Evolutionary conservation across 768 basidiomycete species (phyloP), one percentile per base, ranked within the genome.

Genomic region (Boletus pseudopeckii): DNA sequence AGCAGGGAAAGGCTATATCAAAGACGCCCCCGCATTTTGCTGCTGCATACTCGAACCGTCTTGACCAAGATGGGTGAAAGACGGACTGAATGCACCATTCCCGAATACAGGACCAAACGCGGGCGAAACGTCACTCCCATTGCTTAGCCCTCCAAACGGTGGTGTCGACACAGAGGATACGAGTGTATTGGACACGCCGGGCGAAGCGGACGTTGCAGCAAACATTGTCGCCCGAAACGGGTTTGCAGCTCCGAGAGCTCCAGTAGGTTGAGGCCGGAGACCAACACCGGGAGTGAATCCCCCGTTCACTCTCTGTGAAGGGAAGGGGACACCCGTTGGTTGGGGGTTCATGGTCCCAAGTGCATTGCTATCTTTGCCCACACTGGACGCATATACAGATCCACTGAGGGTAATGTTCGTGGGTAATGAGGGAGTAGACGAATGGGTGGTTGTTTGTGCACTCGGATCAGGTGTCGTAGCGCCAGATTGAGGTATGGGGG

Each of bases 161-260:
- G 66, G 67, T 33, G 61, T 59, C n/a, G 68, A 64, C 32, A 61
- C 59, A 48, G 69, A 68, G 32, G 67, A 50, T 32, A 56, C 18
- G 52, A 54, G 54, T 32, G 54, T 48, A 44, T 26, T 50, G 20
- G 55, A 49, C 50, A 34, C 30, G n/a, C 43, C 45, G 9, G 54
- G 39, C 6, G 57, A 30, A 37, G 67, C 63, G 8, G 71, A 65
- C 8, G 65, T 62, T 6, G 75, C 59, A 33, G 75, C 64, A 50
- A 80, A 76, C 81, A 83, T 83, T 3, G 84, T 84, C 11, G 80
- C 79, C 48, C 84, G 77, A 69, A 86, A 86, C n/a, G 84, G 84
- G 54, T 85, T 86, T 4, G 80, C 80, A 18, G 62, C 71, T 7
- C 75, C 76, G 14, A 73, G 65, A 44, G 70, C 53, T 3, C 85